These are phyloP conservation scores for Aspergillus viridinutans DNA, from an alignment of 2,329 filamentous ascomycete genomes.

Conservation along the genomic window DNA sequence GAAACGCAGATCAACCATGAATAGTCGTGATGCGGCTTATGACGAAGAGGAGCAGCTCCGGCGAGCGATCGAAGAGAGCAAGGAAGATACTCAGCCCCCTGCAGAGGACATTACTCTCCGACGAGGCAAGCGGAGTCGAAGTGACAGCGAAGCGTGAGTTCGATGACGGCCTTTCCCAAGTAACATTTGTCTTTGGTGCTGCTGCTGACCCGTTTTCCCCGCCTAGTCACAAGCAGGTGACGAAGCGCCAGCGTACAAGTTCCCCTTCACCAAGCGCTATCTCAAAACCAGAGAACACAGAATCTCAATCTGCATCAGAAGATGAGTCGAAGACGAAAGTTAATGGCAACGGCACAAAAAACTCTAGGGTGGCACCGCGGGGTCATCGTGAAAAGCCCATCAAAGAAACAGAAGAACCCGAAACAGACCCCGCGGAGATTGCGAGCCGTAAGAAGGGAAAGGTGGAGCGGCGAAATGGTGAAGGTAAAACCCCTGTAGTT, in stretches of 20 bases:
- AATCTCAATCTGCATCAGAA: constrained; percentile 54
- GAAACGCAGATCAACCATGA: constrained; percentile 94
- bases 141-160: constrained; percentile 90
- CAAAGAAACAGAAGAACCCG: constrained; percentile 57
- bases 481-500: constrained; percentile 55
- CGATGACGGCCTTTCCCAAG: background rate
- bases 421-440: constrained; percentile 68
- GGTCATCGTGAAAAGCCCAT: constrained; percentile 48
- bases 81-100: constrained; percentile 63
- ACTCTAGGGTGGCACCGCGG: constrained; percentile 55
- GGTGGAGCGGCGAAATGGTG: constrained; percentile 72
- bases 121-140: constrained; percentile 76
- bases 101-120: constrained; percentile 54
- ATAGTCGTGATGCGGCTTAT: constrained; percentile 90
- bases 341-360: constrained; percentile 47
- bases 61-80: constrained; percentile 91
- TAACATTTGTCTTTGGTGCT: constrained; percentile 6
- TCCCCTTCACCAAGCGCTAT: constrained; percentile 66
- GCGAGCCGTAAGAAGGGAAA: constrained; percentile 76
- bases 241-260: constrained; percentile 79
- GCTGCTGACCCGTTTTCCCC: constrained; percentile 22
- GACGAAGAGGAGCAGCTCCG: constrained; percentile 89
- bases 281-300: constrained; percentile 45
- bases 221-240: constrained; percentile 62
- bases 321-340: constrained; percentile 55